phyloP scores from a whole-genome alignment of 495 filamentous ascomycete species.

The Pseudoneurospora amorphoporcata region DNA sequence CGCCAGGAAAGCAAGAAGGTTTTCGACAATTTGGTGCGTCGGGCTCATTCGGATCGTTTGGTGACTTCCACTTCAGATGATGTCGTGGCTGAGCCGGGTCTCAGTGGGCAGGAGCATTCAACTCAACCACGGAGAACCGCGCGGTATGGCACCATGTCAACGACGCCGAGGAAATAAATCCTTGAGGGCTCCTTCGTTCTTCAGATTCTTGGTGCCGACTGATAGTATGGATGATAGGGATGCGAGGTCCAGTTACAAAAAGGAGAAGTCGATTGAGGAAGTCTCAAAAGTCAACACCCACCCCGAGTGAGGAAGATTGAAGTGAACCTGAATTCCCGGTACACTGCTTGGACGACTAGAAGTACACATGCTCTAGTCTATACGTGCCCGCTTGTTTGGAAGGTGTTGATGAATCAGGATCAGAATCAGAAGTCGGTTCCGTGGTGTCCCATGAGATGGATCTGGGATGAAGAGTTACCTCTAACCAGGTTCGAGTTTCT shows the following conservation, averaged over 20 bases:
- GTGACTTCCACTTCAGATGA: no score
- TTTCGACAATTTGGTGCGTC: no score
- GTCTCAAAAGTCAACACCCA: background rate
- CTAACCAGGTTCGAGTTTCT: background rate
- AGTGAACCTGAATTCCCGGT: background rate
- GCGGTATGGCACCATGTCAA: background rate
- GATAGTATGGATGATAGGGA: background rate
- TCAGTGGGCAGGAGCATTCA: no score
- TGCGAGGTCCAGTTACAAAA: background rate
- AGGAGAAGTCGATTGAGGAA: background rate
- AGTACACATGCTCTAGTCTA: background rate
- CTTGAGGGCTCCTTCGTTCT: background rate
- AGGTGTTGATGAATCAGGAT: background rate
- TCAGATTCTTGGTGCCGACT: background rate
- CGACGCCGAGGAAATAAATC: background rate
- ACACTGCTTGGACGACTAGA: background rate
- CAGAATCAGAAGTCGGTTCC: background rate
- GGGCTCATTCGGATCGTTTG: no score
- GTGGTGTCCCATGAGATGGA: background rate
- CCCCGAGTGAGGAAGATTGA: background rate
- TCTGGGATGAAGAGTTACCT: background rate
- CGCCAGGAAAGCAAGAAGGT: no score
- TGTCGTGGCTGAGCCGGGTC: no score
- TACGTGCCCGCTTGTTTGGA: background rate
- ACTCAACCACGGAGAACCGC: no score